phyloP scores from a whole-genome alignment of 2,329 filamentous ascomycete species.

The Dactylellina parvicollis region DNA sequence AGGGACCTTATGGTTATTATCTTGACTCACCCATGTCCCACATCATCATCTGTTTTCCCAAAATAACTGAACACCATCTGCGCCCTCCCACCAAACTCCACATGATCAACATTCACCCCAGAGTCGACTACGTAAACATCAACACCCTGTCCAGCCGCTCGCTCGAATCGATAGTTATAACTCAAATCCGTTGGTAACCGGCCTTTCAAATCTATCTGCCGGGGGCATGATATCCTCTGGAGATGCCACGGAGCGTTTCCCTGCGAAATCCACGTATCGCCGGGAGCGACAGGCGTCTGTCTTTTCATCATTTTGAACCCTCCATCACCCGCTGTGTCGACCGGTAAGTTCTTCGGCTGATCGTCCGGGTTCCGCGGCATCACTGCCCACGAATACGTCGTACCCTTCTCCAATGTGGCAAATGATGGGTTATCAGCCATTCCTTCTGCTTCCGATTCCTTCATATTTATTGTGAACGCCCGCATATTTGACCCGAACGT shows the following conservation, averaged over 20 bases:
- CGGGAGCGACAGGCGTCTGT: not conserved
- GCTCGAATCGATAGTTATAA: constrained; percentile 60
- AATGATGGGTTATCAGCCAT: constrained; percentile 21
- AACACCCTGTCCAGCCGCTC: constrained; percentile 61
- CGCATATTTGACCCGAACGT: constrained; percentile 40
- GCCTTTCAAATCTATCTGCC: constrained; percentile 57
- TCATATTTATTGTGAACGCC: constrained; percentile 55
- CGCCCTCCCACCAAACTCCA: constrained; percentile 58
- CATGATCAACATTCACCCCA: constrained; percentile 60
- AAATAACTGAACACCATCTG: constrained; percentile 58
- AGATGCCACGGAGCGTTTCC: constrained; percentile 57
- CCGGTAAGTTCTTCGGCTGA: constrained; percentile 1
- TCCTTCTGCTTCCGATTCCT: constrained; percentile 7
- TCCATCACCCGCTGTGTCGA: not conserved
- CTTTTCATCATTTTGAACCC: not conserved
- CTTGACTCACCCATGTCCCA: constrained; percentile 67
- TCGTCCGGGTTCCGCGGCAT: constrained; percentile 36
- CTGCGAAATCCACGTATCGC: constrained; percentile 24
- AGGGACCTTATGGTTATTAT: no score
- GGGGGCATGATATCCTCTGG: constrained; percentile 58
- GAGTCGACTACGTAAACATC: constrained; percentile 66
- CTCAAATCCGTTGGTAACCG: constrained; percentile 59
- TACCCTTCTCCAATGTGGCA: constrained; percentile 11
- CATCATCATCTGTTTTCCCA: constrained; percentile 63
- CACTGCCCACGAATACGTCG: constrained; percentile 20